Conservation (phyloP, 164 flowering plant genomes). For the Dillenia suffruticosa region DNA sequence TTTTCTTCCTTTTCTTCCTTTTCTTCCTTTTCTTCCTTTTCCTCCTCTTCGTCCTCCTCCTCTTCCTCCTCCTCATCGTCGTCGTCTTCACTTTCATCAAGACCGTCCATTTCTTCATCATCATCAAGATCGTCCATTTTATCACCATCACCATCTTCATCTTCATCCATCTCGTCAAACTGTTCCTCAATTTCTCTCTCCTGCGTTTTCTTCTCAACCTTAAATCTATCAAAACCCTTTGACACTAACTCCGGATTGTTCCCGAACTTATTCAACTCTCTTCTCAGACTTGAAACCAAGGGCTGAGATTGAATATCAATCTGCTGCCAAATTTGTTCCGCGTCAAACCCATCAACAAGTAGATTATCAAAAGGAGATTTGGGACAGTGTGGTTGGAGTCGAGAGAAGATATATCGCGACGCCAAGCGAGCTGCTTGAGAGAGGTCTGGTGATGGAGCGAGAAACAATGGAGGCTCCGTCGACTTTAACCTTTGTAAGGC, state of each 20-base stretch:
- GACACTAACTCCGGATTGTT: conserved; percentile 44
- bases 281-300: conserved; percentile 35
- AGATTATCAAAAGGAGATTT: conserved; percentile 68
- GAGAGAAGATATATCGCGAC: conserved; percentile 46
- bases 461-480: conserved; percentile 51
- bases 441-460: conserved; percentile 43
- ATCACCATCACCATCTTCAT: conserved; percentile 13
- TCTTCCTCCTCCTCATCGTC: conserved; percentile 30
- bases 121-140: conserved; percentile 20
- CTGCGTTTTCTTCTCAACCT: not conserved
- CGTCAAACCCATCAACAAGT: conserved; percentile 66
- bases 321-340: conserved; percentile 97
- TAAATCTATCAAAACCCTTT: conserved; percentile 20
- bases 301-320: conserved; percentile 71
- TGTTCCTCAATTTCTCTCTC: conserved; percentile 7
- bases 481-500: conserved; percentile 40
- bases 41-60: conserved; percentile 30
- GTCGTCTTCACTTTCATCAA: conserved; percentile 17
- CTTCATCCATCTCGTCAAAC: conserved; percentile 11
- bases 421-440: conserved; percentile 49
- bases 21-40: no score
- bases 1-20: no score
- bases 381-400: conserved; percentile 50
- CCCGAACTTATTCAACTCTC: conserved; percentile 50
- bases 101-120: conserved; percentile 15